Conservation (phyloP, 768 basidiomycete species). For the Suillus plorans region DNA sequence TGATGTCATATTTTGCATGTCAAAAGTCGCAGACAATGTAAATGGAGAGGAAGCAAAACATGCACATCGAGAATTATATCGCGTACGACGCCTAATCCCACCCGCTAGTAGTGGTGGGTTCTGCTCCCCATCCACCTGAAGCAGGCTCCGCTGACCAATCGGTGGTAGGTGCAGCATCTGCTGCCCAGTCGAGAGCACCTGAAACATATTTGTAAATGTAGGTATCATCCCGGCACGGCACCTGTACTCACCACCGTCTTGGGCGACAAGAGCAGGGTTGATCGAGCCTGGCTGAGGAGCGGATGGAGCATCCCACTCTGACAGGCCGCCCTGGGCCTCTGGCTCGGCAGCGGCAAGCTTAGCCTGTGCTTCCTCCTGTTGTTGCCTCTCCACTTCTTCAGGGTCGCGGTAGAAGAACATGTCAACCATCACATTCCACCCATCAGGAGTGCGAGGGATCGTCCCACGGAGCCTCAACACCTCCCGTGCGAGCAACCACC, state of each 20-base stretch:
- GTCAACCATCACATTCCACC: constrained; percentile 99
- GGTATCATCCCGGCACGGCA: background rate
- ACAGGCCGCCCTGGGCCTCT: constrained; percentile 45
- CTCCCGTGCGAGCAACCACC: constrained; percentile 97
- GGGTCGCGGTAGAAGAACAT: constrained; percentile 99
- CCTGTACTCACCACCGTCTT: constrained; percentile 49
- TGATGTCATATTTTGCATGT: constrained; percentile 21
- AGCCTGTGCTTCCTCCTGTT: constrained; percentile 88
- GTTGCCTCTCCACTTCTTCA: constrained; percentile 98
- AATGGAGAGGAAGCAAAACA: constrained; percentile 18
- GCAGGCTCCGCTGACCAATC: constrained; percentile 92
- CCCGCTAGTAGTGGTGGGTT: constrained; percentile 22
- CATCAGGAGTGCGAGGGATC: constrained; percentile 86
- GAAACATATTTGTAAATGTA: constrained; percentile 11
- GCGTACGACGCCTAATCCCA: constrained; percentile 25
- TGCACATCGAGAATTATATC: constrained; percentile 18
- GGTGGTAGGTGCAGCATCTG: constrained; percentile 52
- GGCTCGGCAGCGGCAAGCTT: constrained; percentile 66
- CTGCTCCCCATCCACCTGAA: constrained; percentile 36
- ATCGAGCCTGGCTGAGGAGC: constrained; percentile 68
- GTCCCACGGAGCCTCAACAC: constrained; percentile 94
- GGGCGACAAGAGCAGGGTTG: constrained; percentile 73
- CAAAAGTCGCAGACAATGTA: constrained; percentile 17
- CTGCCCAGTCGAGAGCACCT: constrained; percentile 85
- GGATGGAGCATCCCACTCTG: constrained; percentile 77